Evolutionary conservation across 352 stramenopile genomes (phyloP).

Genomic region (Pythium sukuiense): DNA sequence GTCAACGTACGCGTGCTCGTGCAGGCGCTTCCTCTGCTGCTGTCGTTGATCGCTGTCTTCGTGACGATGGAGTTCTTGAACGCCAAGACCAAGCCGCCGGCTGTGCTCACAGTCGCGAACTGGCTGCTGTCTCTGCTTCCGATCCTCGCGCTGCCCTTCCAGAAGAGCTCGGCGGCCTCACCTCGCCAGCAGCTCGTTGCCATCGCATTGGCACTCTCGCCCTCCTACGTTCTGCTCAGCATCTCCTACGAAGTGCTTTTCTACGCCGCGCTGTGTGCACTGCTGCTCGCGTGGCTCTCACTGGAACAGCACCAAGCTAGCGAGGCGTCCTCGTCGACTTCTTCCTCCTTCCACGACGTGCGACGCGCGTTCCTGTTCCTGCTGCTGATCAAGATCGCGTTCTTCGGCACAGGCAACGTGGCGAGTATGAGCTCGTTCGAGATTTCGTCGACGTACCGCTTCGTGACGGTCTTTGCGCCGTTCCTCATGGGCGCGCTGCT

Average conservation of each 20-base stretch:
- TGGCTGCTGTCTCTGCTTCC: conserved; percentile 50
- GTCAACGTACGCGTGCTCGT: background rate
- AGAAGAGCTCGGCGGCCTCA: background rate
- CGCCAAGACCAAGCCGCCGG: conserved; percentile 50
- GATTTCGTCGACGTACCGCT: conserved; percentile 84
- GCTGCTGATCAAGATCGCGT: conserved; percentile 78
- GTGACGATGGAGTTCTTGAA: conserved; percentile 56
- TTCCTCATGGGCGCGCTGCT: conserved; percentile 82
- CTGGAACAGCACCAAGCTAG: conserved; percentile 37
- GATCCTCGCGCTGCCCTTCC: conserved; percentile 34
- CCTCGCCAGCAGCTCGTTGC: conserved; percentile 40
- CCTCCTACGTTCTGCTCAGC: conserved; percentile 70
- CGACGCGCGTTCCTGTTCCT: conserved; percentile 81
- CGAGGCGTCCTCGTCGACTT: background rate
- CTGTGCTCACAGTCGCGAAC: conserved; percentile 51
- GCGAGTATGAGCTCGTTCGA: conserved; percentile 88
- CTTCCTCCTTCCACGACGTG: conserved; percentile 35
- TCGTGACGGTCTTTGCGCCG: conserved; percentile 79
- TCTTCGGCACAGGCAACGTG: conserved; percentile 86
- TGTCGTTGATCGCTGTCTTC: conserved; percentile 46
- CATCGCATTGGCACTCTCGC: conserved; percentile 58
- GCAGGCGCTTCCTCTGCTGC: conserved; percentile 23
- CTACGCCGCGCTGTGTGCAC: conserved; percentile 52
- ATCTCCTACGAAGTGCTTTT: conserved; percentile 88
- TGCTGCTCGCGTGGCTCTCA: conserved; percentile 64